Percentiles rank a stretch among this genome's conserved stretches.
These are phyloP conservation scores for Arxiozyma heterogenica DNA, from an alignment of 1,139 yeast genomes.

Conservation along the genomic window DNA sequence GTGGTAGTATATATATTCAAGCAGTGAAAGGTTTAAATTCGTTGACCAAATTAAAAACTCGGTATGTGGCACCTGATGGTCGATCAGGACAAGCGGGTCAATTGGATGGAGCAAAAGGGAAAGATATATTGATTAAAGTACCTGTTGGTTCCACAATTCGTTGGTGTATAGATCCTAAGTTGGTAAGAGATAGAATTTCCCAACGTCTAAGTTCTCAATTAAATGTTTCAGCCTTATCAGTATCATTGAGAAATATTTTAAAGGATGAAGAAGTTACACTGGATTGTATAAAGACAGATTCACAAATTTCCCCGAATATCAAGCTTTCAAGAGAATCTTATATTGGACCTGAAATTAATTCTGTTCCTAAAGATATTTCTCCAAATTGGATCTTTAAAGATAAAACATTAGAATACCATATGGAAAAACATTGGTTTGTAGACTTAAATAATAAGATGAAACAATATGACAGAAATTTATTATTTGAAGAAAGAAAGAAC, in stretches of 20 bases:
- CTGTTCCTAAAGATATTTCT: slow-evolving; percentile 36
- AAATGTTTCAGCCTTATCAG: not conserved
- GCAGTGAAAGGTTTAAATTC: slow-evolving; percentile 67
- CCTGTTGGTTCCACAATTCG: slow-evolving; percentile 84
- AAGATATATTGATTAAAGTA: slow-evolving; percentile 68
- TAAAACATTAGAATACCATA: slow-evolving; percentile 59
- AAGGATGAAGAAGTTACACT: slow-evolving; percentile 10
- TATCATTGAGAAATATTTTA: slow-evolving; percentile 16
- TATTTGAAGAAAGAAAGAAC: slow-evolving; percentile 47
- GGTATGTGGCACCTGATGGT: slow-evolving; percentile 68
- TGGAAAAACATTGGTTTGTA: slow-evolving; percentile 53
- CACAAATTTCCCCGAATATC: not conserved
- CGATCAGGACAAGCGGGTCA: slow-evolving; percentile 63
- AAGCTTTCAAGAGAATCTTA: slow-evolving; percentile 64
- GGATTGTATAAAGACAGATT: slow-evolving; percentile 18
- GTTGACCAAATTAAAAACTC: slow-evolving; percentile 56
- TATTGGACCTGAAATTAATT: slow-evolving; percentile 53
- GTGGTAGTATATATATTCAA: slow-evolving; percentile 77
- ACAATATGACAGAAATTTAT: slow-evolving; percentile 52
- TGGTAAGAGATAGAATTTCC: slow-evolving; percentile 30
- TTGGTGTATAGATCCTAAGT: slow-evolving; percentile 75
- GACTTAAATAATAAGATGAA: slow-evolving; percentile 54
- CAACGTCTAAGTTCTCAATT: slow-evolving; percentile 5
- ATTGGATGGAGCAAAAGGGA: slow-evolving; percentile 75
- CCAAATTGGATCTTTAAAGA: slow-evolving; percentile 66